Base-by-base conservation (phyloP, 164 flowering plant species). In the Litsea cubeba region DNA sequence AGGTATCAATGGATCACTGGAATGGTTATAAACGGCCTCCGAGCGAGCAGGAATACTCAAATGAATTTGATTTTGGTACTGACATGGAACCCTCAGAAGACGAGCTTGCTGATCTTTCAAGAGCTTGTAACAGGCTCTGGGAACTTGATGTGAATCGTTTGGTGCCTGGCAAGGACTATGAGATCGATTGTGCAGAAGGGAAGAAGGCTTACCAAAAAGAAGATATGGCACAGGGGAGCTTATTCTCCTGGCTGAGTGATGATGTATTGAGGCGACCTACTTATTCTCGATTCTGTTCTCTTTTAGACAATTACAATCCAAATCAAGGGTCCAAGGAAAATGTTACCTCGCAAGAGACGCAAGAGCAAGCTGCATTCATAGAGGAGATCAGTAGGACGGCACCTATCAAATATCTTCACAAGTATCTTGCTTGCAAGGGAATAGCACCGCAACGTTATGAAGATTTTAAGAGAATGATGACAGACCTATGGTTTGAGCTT, bases 331-430 rank as follows among this genome's bases (percentile, higher is more conserved):
- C 65, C 83, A 91, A 87, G 82, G 99, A 95, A 81, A 88, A 78
- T 30, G 84, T 90, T 70, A 91, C 97, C 18, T 18, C 86, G 73
- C 82, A 95, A 77, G 99, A 95, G 87, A 90, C 51, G 76, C 94
- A 91, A 76, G 99, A 95, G 82, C 88, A 95, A 80, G 84, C 72
- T 66, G 96, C 99, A 65, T 95, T 95, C 72, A 88, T 95, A 24
- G 99, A 95, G 82, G 97, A 95, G 82, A 91, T 93, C 63, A 87
- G 93, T 77, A 87, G 97, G 80, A 95, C 97, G 70, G 92, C 96
- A 28, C 97, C 97, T 40, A 86, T 95, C 72, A 93, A 93, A 75
- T 95, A 91, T 79, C 98, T 95, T 75, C 84, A 90, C 83, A 88
- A 85, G 80, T 92, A 90, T 80, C 92, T 95, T 63, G 77, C 82